These are phyloP conservation scores for Globisporangium paroecandrum DNA, from an alignment of 352 stramenopile genomes.

Conservation along the genomic window DNA sequence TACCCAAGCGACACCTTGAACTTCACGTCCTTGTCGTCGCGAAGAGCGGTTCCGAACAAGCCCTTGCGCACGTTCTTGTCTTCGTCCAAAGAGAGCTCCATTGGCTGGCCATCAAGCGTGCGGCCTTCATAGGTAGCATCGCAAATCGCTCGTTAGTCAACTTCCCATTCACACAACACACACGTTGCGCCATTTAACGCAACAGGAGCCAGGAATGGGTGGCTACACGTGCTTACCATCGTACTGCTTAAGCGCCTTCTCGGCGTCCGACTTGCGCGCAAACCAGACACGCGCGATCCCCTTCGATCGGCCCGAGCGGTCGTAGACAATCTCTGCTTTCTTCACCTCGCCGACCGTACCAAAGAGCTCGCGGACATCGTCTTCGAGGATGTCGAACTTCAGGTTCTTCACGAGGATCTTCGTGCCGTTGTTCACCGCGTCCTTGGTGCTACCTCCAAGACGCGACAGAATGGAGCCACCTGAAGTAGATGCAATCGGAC, in stretches of 20 bases:
- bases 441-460: conserved; percentile 46
- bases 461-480: conserved; percentile 61
- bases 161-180: too few species aligned
- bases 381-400: conserved; percentile 81
- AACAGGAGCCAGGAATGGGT: too few species aligned
- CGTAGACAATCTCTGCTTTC: conserved; percentile 81
- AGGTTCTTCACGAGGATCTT: conserved; percentile 85
- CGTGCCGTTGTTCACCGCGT: conserved; percentile 35
- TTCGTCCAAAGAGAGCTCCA: conserved; percentile 68
- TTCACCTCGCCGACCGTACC: conserved; percentile 69
- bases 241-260: conserved; percentile 84
- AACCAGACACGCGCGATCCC: conserved; percentile 81
- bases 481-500: not conserved
- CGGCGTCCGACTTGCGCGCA: conserved; percentile 51
- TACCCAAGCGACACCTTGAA: conserved; percentile 83
- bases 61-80: conserved; percentile 75
- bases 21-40: conserved; percentile 61
- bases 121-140: conserved; percentile 33
- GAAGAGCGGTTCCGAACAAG: conserved; percentile 73
- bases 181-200: too few species aligned
- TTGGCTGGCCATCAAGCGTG: conserved; percentile 67
- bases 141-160: too few species aligned
- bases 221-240: conserved; percentile 37
- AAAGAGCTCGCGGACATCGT: conserved; percentile 80
- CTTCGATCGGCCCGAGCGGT: conserved; percentile 79